Base-by-base conservation (phyloP, 2,329 filamentous ascomycete genomes). In the Colletotrichum godetiae region DNA sequence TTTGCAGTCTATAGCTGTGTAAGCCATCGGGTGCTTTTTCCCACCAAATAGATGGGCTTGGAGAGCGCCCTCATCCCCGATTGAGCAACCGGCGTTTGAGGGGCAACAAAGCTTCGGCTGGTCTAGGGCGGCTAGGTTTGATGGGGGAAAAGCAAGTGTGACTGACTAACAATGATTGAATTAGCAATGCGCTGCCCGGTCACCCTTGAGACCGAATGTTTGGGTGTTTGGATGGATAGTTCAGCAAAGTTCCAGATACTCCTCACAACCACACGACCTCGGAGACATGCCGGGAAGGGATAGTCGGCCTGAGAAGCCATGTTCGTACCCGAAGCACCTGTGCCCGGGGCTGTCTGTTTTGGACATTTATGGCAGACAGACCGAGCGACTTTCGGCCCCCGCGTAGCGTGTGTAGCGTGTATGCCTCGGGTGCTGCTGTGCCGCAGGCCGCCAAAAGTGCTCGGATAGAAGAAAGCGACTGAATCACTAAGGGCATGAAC, bases 311-410 rank as follows among this genome's bases (percentile, higher is more conserved):
- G 24, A 19, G 33, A 37, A 5, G 31, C 59, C 53, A 24, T 55
- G 49, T 8, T 31, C 31, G 29, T 52, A 64, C 61, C 61, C 61
- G 61, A 64, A 37, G 46, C 52, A 33, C 19, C 29, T 46, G 31
- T 56, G 46, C 49, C 19, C 57, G 70, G 59, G 46, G 31, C 58
- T 37, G 53, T 59, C 37, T 57, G 55, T 46, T 64, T 64, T 29
- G 55, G 59, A 55, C 42, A 64, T 61, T 70, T 65, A 29, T 53
- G 61, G 59, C 10, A 72, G 65, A 33, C 52, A 64, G n/a, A 52
- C 69, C 58, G 60, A 65, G 55, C 59, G 66, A 60, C 19, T 60
- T 56, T 24, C n/a, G 60, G 67, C 67, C 70, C 67, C 70, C 67
- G 60, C 49, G 67, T 57, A 61, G 22, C 12, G 59, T n/a, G 33